A percentile compares a stretch with the other conserved stretches of the same genome.
phyloP scores from a whole-genome alignment of 495 filamentous ascomycete species.

The Neurospora terricola region DNA sequence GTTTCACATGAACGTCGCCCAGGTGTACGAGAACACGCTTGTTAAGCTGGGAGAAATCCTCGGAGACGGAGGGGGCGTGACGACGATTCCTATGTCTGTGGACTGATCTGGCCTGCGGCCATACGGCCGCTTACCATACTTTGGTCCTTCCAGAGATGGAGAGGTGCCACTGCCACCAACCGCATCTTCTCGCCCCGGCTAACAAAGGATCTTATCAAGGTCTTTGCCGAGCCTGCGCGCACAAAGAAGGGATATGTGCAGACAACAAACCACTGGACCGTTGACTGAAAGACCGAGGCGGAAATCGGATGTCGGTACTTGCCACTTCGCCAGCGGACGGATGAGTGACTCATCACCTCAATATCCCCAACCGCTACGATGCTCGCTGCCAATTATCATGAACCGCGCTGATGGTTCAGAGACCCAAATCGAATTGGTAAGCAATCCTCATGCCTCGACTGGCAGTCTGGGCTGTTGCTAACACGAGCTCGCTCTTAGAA shows the following conservation, averaged over 20 bases:
- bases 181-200: background rate
- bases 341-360: background rate
- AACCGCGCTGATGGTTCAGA: background rate
- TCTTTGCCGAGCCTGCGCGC: background rate
- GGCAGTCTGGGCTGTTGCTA: background rate
- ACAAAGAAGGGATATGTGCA: background rate
- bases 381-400: background rate
- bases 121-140: background rate
- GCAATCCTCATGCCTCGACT: background rate
- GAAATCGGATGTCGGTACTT: background rate
- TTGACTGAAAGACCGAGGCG: background rate
- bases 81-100: slow-evolving; percentile 7
- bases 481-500: background rate
- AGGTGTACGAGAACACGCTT: slow-evolving; percentile 71
- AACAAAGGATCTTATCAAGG: background rate
- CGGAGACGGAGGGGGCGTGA: slow-evolving; percentile 18
- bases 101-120: background rate
- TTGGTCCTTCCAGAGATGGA: background rate
- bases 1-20: slow-evolving; percentile 54
- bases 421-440: background rate
- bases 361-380: background rate
- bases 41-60: slow-evolving; percentile 56
- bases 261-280: background rate
- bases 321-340: background rate
- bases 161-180: background rate